Percentiles rank a stretch among this genome's conserved stretches.
Conservation (phyloP, 169 alveolate species). For the Plasmodium gaboni region DNA sequence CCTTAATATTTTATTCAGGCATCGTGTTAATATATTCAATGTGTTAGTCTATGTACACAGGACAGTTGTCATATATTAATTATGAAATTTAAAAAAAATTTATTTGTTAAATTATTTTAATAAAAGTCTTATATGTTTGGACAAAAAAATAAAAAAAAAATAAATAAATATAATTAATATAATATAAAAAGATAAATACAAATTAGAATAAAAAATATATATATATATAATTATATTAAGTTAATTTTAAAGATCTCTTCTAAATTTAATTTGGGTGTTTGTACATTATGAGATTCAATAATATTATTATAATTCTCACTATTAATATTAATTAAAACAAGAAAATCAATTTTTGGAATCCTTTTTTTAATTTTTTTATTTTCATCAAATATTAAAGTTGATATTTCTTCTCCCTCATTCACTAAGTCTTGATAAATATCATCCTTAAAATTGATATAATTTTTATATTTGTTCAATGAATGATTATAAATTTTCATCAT, state of each 20-base stretch:
- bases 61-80: too few relatives aligned
- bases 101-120: too few relatives aligned
- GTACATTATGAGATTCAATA: conserved; percentile 55
- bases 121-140: too few relatives aligned
- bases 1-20: too few relatives aligned
- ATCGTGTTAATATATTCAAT: too few relatives aligned
- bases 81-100: too few relatives aligned
- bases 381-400: conserved; percentile 50
- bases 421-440: conserved; percentile 35
- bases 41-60: too few relatives aligned
- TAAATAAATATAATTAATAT: too few relatives aligned
- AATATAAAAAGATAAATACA: too few relatives aligned
- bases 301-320: conserved; percentile 63
- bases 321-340: conserved; percentile 41
- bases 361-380: conserved; percentile 45
- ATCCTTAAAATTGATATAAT: conserved; percentile 47
- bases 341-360: conserved; percentile 42
- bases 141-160: too few relatives aligned
- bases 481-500: conserved; percentile 59
- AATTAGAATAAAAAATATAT: too few relatives aligned
- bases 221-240: conserved; percentile 8
- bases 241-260: conserved; percentile 72
- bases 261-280: conserved; percentile 57
- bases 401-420: conserved; percentile 57
- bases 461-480: conserved; percentile 50